Base-by-base conservation (phyloP, 805 yeast species). In the Yarrowia yakushimensis region DNA sequence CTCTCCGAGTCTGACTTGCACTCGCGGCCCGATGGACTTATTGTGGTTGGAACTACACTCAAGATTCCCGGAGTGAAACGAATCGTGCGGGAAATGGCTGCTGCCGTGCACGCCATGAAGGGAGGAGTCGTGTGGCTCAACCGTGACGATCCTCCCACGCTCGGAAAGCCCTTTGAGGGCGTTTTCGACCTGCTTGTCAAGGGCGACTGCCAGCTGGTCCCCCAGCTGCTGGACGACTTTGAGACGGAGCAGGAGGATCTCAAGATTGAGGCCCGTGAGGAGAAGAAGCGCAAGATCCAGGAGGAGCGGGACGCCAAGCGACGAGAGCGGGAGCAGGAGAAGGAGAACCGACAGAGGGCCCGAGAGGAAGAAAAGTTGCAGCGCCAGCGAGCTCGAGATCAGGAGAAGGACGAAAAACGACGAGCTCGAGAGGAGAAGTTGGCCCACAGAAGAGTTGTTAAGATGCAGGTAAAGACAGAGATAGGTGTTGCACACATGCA, bases 31-130 rank as follows among this genome's bases (percentile, higher is more conserved):
- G 97, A 91, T 71, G 86, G 93, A 68, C 74, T 90, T 48, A 74
- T 91, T 7, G 85, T 91, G 59, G 88, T 87, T 8, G 97, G 97
- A 3, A 91, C 97, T 0, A 85, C 96, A 2, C 77, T 91, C 63
- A 85, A 88, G 69, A 91, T 91, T 27, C 90, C 90, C 0, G 90
- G 90, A 1, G 90, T 86, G 10, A 74, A 82, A 67, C 75, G 85
- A 63, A 70, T 86, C 46, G 86, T 84, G 9, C 81, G 79, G 66
- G 88, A 85, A 67, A 77, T 86, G 76, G 79, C 86, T 1, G 78
- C 78, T 63, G 79, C 81, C 7, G 84, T 85, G 2, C 85, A 81
- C 66, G 76, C 83, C 1, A 77, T 79, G 23, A 81, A 78, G 57
- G 89, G 90, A 0, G 79, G 81, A 64, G 82, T 85, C 1, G 78